Base-by-base conservation (phyloP, 495 filamentous ascomycete species). In the Chaetomium tenue region DNA sequence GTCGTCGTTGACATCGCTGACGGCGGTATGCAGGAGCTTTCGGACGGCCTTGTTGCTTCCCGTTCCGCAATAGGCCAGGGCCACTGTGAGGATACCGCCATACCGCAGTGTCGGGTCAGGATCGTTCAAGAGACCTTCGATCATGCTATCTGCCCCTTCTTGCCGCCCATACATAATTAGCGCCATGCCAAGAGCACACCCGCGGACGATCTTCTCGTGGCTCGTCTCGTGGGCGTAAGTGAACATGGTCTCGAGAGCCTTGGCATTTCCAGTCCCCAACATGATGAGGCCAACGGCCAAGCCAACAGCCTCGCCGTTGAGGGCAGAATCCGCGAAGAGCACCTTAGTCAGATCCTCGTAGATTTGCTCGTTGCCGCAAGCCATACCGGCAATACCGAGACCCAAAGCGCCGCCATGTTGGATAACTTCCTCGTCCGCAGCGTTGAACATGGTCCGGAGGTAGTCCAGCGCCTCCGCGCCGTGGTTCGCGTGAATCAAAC, bases 1-100 rank as follows among this genome's bases (percentile, higher is more conserved):
- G 77, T 99, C 95, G 71, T 99, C 95, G 68, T 91, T 97, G 54
- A 98, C 95, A 79, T 99, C 95, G 77, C 92, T 97, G 50, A 99
- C 95, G 63, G 95, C 95, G 59, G 94, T 88, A 69, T 99, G 95
- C 7, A 99, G 86, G n/a, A 99, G 84, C 75, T 94, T 93, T 48
- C 95, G 91, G 39, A 99, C 92, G 28, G 95, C 95, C 81, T 98
- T 97, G 83, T 99, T 99, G 86, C 91, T 96, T 23, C 93, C 90
- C 58, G 89, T 96, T 42, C 95, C 95, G 77, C 93, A 97, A 76
- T 98, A 99, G 11, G 95, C 95, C 73, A 99, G 81, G 33, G 95
- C 94, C 42, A 98, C 89, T n/a, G 94, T 97, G 87, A 97, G 93
- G 72, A 99, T 96, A 80, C 95, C 95, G 69, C 95, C 95, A 70